Evolutionary conservation across 768 basidiomycete genomes (phyloP).

Genomic region (Rhodotorula paludigena): DNA sequence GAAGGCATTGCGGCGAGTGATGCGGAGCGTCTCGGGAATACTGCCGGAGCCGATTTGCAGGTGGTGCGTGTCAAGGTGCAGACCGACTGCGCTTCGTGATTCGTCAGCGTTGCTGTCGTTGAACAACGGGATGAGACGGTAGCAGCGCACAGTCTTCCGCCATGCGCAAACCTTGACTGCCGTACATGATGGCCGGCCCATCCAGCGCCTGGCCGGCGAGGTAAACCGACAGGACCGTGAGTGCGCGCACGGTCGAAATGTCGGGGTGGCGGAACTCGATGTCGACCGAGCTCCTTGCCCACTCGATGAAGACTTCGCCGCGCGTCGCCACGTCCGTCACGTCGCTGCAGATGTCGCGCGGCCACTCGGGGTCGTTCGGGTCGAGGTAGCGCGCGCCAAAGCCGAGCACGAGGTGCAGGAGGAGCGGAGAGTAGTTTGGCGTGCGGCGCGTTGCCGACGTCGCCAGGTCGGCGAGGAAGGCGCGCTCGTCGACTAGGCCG

Average conservation of each 20-base stretch:
- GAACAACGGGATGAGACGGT: no score
- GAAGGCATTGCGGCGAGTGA: neutral
- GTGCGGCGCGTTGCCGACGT: neutral
- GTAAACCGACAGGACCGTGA: slow-evolving; percentile 1
- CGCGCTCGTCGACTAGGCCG: slow-evolving; percentile 4
- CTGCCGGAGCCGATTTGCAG: slow-evolving; percentile 7
- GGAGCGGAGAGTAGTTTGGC: slow-evolving; percentile 4
- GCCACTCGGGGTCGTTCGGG: neutral
- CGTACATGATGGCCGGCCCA: neutral
- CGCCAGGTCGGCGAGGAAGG: neutral
- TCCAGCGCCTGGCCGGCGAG: slow-evolving; percentile 5
- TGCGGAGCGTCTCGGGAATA: neutral
- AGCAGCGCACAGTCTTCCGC: slow-evolving; percentile 2
- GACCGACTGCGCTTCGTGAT: neutral
- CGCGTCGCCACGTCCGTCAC: neutral
- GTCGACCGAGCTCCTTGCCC: slow-evolving; percentile 5
- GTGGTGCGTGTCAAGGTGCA: slow-evolving; percentile 14
- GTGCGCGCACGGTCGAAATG: neutral
- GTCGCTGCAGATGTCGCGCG: slow-evolving; percentile 8
- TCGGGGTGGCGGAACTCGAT: slow-evolving; percentile 5
- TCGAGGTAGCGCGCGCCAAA: slow-evolving; percentile 11
- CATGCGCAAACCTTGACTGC: neutral
- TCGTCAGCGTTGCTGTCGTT: neutral
- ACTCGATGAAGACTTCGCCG: slow-evolving; percentile 11
- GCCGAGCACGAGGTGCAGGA: slow-evolving; percentile 9